phyloP scores from a whole-genome alignment of 2,329 filamentous ascomycete species.

The Ophiocordyceps camponoti-saundersi region DNA sequence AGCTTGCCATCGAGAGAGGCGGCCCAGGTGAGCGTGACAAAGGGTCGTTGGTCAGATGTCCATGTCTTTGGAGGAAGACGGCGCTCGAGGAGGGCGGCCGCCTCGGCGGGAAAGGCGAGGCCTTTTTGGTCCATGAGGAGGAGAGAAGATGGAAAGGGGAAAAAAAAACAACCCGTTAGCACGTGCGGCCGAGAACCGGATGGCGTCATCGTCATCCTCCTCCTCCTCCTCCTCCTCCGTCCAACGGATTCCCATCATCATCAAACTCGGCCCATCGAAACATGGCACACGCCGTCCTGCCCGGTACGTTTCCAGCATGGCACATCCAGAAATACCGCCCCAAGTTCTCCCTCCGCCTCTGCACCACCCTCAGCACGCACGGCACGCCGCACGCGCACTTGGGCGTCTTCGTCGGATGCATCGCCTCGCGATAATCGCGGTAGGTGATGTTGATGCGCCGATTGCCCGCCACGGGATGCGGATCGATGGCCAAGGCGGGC shows the following conservation, averaged over 20 bases:
- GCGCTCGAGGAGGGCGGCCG: constrained; percentile 14
- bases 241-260: constrained; percentile 58
- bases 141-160: too few relatives aligned
- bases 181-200: not conserved
- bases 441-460: constrained; percentile 89
- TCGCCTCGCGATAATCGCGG: constrained; percentile 59
- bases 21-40: constrained; percentile 76
- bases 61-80: constrained; percentile 12
- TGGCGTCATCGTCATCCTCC: not conserved
- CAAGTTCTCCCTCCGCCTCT: constrained; percentile 57
- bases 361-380: constrained; percentile 56
- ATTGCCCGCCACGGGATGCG: constrained; percentile 67
- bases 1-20: constrained; percentile 74
- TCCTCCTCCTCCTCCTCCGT: not conserved
- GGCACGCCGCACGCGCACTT: constrained; percentile 60
- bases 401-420: constrained; percentile 66
- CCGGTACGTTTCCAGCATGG: constrained; percentile 55
- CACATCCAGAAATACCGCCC: constrained; percentile 94
- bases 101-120: constrained; percentile 11
- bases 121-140: not conserved
- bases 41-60: constrained; percentile 14
- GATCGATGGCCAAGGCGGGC: constrained; percentile 59
- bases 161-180: too few relatives aligned
- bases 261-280: constrained; percentile 82
- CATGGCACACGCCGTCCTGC: constrained; percentile 52